Evolutionary conservation across 106 monocot genomes (phyloP).

Genomic region (Phalaenopsis aphrodite): DNA sequence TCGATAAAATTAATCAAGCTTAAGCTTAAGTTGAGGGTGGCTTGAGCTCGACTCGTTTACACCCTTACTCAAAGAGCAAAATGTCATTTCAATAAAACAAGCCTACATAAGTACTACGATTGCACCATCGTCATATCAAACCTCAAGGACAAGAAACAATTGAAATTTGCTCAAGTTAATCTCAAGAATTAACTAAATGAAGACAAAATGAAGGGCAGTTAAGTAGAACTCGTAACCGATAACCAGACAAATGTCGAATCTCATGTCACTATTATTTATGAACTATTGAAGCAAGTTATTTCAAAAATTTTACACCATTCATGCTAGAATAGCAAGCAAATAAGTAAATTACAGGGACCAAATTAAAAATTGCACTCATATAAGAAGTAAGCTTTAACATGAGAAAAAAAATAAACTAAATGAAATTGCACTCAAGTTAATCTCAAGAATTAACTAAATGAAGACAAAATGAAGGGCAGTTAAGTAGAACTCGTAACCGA

Average conservation of each 20-base stretch:
- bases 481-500: neutral
- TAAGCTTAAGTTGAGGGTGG: too few species aligned
- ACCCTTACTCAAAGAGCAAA: neutral
- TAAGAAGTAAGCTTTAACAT: neutral
- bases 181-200: neutral
- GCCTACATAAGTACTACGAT: neutral
- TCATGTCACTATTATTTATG: neutral
- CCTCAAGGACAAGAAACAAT: neutral
- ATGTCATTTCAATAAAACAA: neutral
- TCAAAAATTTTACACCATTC: neutral
- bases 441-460: neutral
- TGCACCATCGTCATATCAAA: neutral
- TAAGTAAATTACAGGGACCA: neutral
- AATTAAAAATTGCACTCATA: neutral
- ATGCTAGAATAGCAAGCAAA: neutral
- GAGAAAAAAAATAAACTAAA: constrained; percentile 23
- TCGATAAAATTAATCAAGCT: too few species aligned
- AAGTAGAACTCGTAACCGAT: neutral
- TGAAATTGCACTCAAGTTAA: neutral
- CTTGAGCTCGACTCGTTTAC: too few species aligned
- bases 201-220: neutral
- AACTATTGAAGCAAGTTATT: neutral
- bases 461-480: neutral
- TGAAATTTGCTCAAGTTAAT: neutral
- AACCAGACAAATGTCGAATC: neutral